These are phyloP conservation scores for Zymoseptoria passerinii DNA, from an alignment of 2,329 filamentous ascomycete genomes.

Conservation along the genomic window DNA sequence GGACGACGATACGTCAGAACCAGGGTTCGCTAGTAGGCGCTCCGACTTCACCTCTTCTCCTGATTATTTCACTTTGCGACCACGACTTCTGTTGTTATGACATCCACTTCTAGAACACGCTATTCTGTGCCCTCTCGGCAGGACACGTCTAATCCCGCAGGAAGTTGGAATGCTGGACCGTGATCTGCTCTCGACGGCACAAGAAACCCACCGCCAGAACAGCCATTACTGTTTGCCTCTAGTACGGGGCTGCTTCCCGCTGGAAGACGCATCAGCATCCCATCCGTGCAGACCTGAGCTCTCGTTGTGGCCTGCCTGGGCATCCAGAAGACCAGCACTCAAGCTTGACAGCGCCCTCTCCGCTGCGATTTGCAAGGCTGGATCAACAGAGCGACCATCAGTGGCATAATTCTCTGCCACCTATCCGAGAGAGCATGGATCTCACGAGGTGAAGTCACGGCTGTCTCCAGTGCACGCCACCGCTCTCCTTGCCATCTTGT, in stretches of 20 bases:
- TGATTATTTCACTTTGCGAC: background rate
- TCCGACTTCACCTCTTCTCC: background rate
- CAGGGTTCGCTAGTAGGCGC: background rate
- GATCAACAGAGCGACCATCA: background rate
- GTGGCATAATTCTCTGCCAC: background rate
- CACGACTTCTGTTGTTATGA: background rate
- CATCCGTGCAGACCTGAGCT: too few relatives aligned
- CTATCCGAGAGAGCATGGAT: background rate
- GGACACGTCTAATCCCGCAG: too few relatives aligned
- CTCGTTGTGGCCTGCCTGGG: too few relatives aligned
- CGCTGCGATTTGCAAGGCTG: background rate
- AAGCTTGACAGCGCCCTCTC: background rate
- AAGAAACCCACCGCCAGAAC: too few relatives aligned
- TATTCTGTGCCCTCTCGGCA: too few relatives aligned
- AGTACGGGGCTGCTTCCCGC: too few relatives aligned
- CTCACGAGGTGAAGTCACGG: background rate
- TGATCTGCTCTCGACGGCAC: too few relatives aligned
- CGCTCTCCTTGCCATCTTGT: background rate
- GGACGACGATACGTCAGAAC: background rate
- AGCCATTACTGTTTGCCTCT: too few relatives aligned
- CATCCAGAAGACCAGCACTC: too few relatives aligned
- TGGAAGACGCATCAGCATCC: too few relatives aligned
- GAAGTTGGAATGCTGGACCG: too few relatives aligned
- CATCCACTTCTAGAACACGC: background rate
- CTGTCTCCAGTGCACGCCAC: background rate